phyloP scores from a whole-genome alignment of 306 rosid species.

The Malus orientalis region DNA sequence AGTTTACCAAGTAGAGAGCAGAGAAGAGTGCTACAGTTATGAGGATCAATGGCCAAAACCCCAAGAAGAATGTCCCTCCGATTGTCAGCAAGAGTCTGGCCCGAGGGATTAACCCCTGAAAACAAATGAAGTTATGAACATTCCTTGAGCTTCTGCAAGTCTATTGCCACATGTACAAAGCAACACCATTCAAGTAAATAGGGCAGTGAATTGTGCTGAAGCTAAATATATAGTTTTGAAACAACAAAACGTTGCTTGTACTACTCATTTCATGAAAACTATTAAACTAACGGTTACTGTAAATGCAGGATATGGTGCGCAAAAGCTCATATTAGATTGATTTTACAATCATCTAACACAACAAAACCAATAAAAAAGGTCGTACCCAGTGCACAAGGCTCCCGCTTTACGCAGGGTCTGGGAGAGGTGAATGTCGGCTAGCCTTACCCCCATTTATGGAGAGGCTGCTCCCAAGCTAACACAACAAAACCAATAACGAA shows the following conservation, averaged over 20 bases:
- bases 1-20: conserved; percentile 71
- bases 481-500: conserved; percentile 3
- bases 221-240: neutral
- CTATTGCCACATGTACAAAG: neutral
- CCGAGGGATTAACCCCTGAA: conserved; percentile 91
- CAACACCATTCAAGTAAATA: neutral
- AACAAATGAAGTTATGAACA: conserved; percentile 14
- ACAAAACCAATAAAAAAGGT: neutral
- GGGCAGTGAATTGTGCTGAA: neutral
- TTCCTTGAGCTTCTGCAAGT: neutral
- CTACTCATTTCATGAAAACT: neutral
- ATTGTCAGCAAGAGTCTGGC: conserved; percentile 71
- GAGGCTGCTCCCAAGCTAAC: neutral
- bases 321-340: neutral
- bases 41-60: conserved; percentile 85
- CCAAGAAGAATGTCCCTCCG: conserved; percentile 97
- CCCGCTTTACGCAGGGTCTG: too few species aligned
- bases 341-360: neutral
- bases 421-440: too few species aligned
- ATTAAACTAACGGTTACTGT: neutral
- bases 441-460: too few species aligned
- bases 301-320: neutral
- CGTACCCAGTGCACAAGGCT: too few species aligned
- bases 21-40: conserved; percentile 52
- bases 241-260: neutral